Percentiles rank a stretch among this genome's conserved stretches.
Evolutionary conservation across 2,329 filamentous ascomycete species (phyloP).

Genomic region (Teratosphaeriaceae sp.): DNA sequence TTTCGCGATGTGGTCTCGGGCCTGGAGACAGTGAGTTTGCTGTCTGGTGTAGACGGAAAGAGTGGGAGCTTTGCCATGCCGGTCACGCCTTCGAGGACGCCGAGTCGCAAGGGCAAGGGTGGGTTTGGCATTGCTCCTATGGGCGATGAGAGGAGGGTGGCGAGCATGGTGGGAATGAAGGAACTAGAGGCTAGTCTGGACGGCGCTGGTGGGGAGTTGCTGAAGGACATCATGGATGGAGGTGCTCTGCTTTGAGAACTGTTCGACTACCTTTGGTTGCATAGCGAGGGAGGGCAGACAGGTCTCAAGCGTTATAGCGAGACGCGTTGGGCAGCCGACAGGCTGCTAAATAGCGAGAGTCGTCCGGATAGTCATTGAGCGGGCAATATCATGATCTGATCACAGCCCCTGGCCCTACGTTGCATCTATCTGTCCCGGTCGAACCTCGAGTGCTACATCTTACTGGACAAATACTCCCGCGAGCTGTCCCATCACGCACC

Average conservation of each 20-base stretch:
- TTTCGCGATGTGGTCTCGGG: conserved; percentile 90
- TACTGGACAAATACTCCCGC: no score
- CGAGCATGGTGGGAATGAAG: conserved; percentile 28
- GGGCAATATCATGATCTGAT: no score
- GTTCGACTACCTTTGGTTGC: not conserved
- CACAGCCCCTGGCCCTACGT: no score
- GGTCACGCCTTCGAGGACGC: conserved; percentile 60
- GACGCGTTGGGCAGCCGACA: no score
- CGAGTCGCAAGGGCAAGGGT: conserved; percentile 47
- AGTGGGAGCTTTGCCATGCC: conserved; percentile 56
- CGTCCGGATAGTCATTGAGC: no score
- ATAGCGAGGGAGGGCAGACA: conserved; percentile 1
- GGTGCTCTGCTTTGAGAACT: conserved; percentile 8
- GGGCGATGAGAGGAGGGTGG: conserved; percentile 54
- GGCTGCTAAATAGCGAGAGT: no score
- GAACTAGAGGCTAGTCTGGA: conserved; percentile 28
- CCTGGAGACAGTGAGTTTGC: conserved; percentile 77
- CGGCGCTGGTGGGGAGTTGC: conserved; percentile 29
- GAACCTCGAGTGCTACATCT: no score
- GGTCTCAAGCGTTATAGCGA: no score
- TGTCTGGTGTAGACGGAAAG: conserved; percentile 65
- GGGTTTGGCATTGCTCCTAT: conserved; percentile 34
- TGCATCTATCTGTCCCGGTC: no score
- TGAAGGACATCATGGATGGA: conserved; percentile 32
- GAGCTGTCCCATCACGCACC: no score